Conservation (phyloP, 1,284 basidiomycete species). For the Rhodotorula glutinis region DNA sequence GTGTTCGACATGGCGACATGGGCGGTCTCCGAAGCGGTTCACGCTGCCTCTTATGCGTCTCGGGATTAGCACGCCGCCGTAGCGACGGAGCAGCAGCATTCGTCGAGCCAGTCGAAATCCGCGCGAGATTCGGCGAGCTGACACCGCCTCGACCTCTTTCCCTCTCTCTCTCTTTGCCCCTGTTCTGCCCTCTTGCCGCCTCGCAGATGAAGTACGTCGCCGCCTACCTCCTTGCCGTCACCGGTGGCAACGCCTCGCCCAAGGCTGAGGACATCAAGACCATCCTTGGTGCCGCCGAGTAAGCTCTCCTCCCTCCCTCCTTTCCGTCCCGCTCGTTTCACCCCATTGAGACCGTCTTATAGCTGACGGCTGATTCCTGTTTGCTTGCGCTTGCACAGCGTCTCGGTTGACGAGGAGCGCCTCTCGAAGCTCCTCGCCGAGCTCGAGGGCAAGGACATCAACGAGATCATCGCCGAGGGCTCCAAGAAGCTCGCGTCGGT, state of each 20-base stretch:
- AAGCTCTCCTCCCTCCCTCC: conserved; percentile 15
- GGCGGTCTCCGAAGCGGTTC: no score
- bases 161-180: no score
- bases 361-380: not conserved
- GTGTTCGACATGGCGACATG: not conserved
- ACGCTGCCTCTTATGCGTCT: no score
- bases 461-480: conserved; percentile 88
- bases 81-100: no score
- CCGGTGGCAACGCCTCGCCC: conserved; percentile 85
- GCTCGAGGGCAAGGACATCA: conserved; percentile 87
- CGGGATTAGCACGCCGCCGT: no score
- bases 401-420: conserved; percentile 82
- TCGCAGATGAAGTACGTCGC: conserved; percentile 71
- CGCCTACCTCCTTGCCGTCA: conserved; percentile 95
- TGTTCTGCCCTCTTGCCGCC: not conserved
- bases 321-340: no score
- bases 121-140: not conserved
- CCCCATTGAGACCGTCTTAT: no score
- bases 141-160: no score
- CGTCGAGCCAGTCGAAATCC: not conserved
- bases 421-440: conserved; percentile 84
- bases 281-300: conserved; percentile 75
- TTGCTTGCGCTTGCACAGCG: conserved; percentile 50
- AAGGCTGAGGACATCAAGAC: conserved; percentile 85
- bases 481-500: conserved; percentile 91